Base-by-base conservation (phyloP, 139 green algal species). In the Picochlorum costavermella region DNA sequence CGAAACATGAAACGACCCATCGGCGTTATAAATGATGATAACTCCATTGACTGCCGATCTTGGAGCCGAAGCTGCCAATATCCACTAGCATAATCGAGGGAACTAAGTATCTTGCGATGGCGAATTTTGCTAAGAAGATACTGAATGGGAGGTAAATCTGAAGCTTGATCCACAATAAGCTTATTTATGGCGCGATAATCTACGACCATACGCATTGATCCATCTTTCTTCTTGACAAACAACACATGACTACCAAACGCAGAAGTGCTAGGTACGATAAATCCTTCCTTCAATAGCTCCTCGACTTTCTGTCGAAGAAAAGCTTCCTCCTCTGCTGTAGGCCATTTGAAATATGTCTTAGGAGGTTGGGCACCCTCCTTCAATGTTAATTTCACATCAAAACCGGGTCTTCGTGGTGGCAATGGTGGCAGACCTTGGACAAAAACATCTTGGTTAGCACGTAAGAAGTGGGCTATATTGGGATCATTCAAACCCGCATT, bases 111-210 rank as follows among this genome's bases (percentile, higher is more conserved):
- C 0, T 11, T 68, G 16, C 68, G 66, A 48, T 75, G 73, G 29
- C 69, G 23, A 10, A 86, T 14, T 0, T 40, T 57, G 51, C 80
- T 76, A 1, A 82, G 33, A 3, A 80, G 40, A 12, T 82, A 75
- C 33, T 81, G 69, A 20, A 76, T 37, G 5, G 65, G 61, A 0
- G 84, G 84, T 1, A 90, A 25, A 4, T 81, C 77, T 33, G 76
- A 80, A 0, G 40, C 13, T 31, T 82, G 70, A 36, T 83, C 77
- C 6, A 70, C 45, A 6, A 78, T 84, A 0, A 72, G 10, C 9
- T 64, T 61, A 49, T 85, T 88, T 1, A 85, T 37, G 2, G 49
- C 74, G 2, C 78, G 46, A 20, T 82, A 88, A 36, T 85, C 82
- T 6, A 86, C 56, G 17, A 61, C 75, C 65, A 88, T 75, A 0